Evolutionary conservation across 2,329 filamentous ascomycete species (phyloP).

Genomic region (Plenodomus biglobosus): DNA sequence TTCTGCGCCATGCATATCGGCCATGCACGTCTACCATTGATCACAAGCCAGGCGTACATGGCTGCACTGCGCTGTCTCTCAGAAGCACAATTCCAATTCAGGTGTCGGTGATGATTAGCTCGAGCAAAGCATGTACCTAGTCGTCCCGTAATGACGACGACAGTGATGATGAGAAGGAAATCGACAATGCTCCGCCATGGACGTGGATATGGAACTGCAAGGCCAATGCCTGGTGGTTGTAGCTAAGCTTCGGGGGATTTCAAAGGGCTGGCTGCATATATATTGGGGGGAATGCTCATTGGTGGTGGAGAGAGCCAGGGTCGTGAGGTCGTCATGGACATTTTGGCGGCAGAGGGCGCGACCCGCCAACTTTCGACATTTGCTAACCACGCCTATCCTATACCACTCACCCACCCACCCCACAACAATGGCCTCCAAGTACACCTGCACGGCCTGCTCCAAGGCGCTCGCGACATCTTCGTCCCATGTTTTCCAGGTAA

Average conservation of each 20-base stretch:
- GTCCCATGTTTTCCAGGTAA: conserved; percentile 23
- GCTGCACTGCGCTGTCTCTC: no score
- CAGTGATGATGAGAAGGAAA: no score
- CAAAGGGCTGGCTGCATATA: background rate
- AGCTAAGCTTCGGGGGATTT: background rate
- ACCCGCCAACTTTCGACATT: conserved; percentile 30
- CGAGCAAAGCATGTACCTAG: no score
- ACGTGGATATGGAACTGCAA: no score
- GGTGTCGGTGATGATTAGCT: no score
- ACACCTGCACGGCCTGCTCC: conserved; percentile 42
- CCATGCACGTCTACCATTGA: no score
- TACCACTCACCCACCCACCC: conserved; percentile 5
- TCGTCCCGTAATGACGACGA: no score
- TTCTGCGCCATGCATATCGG: no score
- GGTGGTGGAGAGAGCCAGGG: conserved; percentile 13
- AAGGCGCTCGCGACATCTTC: conserved; percentile 25
- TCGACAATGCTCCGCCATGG: no score
- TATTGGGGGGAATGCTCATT: conserved; percentile 9
- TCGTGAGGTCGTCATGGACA: conserved; percentile 42
- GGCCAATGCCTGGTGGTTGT: background rate
- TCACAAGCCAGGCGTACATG: no score
- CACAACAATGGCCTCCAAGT: conserved; percentile 40
- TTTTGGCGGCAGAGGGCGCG: conserved; percentile 22
- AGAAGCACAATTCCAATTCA: no score
- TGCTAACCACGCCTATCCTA: no score